phyloP scores from a whole-genome alignment of 257 asterid genomes.

The Cinchona pubescens region DNA sequence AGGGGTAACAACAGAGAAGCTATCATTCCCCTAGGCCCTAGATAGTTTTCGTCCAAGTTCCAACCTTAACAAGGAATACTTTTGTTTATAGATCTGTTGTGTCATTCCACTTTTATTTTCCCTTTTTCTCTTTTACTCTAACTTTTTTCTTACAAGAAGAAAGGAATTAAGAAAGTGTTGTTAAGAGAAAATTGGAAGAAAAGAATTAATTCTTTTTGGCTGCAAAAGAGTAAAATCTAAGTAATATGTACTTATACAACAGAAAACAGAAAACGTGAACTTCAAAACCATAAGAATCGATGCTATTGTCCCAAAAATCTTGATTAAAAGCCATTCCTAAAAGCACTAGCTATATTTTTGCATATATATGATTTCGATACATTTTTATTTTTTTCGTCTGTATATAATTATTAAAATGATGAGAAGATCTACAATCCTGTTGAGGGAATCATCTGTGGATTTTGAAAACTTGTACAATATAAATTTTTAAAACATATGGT shows the following conservation, averaged over 20 bases:
- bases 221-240: constrained; percentile 30
- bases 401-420: too few relatives aligned
- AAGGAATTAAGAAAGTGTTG: constrained; percentile 19
- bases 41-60: background rate
- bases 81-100: background rate
- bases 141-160: constrained; percentile 16
- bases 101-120: background rate
- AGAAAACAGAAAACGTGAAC: background rate
- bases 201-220: constrained; percentile 2
- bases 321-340: background rate
- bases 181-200: constrained; percentile 10
- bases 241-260: constrained; percentile 9
- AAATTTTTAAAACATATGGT: too few relatives aligned
- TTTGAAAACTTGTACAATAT: too few relatives aligned
- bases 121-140: background rate
- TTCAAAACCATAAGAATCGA: too few relatives aligned
- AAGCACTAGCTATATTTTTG: background rate
- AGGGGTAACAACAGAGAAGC: background rate
- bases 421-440: too few relatives aligned
- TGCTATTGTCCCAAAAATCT: too few relatives aligned
- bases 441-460: too few relatives aligned
- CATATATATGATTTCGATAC: background rate
- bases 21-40: background rate
- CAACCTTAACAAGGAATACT: background rate
- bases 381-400: background rate